Evolutionary conservation across 1,139 yeast genomes (phyloP).

Genomic region (Nakaseomyces sp.): DNA sequence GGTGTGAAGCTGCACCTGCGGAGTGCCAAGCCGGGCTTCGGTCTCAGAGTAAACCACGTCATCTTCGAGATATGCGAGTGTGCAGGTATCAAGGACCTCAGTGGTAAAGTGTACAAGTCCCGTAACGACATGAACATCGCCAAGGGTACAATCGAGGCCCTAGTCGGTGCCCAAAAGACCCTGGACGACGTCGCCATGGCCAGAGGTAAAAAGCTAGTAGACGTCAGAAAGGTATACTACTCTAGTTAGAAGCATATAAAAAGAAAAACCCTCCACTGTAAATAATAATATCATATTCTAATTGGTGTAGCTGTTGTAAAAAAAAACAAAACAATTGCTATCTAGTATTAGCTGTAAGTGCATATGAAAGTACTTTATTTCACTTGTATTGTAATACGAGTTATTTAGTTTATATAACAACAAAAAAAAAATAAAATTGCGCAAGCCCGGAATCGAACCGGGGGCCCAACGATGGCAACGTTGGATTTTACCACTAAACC

Average conservation of each 20-base stretch:
- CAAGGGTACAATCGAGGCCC: slow-evolving; percentile 82
- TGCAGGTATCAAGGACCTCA: slow-evolving; percentile 89
- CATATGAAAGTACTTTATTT: not conserved
- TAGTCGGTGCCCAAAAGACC: slow-evolving; percentile 63
- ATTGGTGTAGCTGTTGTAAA: too few species aligned
- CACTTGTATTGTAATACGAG: not conserved
- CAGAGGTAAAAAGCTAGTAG: slow-evolving; percentile 93
- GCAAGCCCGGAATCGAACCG: slow-evolving; percentile 7
- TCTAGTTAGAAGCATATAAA: slow-evolving; percentile 30
- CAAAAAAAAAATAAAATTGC: not conserved
- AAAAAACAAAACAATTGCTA: too few species aligned
- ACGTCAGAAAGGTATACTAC: slow-evolving; percentile 83
- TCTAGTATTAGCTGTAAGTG: too few species aligned
- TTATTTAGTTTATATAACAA: not conserved
- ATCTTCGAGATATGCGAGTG: slow-evolving; percentile 88
- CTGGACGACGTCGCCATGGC: slow-evolving; percentile 83
- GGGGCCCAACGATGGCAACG: slow-evolving; percentile 6
- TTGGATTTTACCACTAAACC: slow-evolving; percentile 6
- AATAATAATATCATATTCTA: too few species aligned
- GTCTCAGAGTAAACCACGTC: slow-evolving; percentile 84
- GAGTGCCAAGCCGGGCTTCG: slow-evolving; percentile 91
- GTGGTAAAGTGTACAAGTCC: slow-evolving; percentile 85
- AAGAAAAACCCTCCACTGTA: not conserved
- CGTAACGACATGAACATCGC: slow-evolving; percentile 93
- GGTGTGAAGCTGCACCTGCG: slow-evolving; percentile 76